Evolutionary conservation across 2,329 filamentous ascomycete genomes (phyloP), one percentile per base, ranked within the genome.

Genomic region (Cladosporium sp.): DNA sequence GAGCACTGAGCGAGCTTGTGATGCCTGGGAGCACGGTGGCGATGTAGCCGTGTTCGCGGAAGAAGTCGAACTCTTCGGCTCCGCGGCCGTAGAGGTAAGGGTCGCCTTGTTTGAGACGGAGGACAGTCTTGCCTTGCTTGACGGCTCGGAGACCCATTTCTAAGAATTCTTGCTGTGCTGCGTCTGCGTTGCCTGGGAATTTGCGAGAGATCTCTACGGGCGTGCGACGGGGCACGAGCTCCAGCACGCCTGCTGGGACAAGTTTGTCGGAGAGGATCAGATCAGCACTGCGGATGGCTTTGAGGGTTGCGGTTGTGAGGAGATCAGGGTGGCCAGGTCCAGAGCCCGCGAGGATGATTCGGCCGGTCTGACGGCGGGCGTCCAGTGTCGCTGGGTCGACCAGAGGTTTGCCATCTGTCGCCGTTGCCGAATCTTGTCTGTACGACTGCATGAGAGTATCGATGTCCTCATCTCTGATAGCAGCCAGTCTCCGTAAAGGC

Each of bases 1-100:
- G 91, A 9, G 91, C 94, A 57, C 84, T 88, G 36, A 99, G 77
- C 1, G 93, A 91, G 66, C 88, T 92, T 0, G 94, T 97, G 42
- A 99, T 88, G 1, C 94, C 94, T 0, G 94, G 94, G 2, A 99
- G 78, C 0, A 99, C 92, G 0, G 83, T 76, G 15, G 71, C 66
- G 4, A 80, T 81, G 58, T 87, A 86, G 1, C 91, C 91, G 48
- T 88, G 81, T 3, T 77, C 76, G 2, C 85, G 79, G 79, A 99
- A 97, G 71, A 89, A 96, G 28, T 85, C 83, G 37, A 91, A 90
- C 72, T 99, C 94, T 72, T 99, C 94, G 34, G 91, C 94, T 57
- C 94, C 94, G 37, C 94, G 86, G 37, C 94, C 94, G 73, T 97
- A 99, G 37, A 99, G 84, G 74, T 96, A 99, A 0, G 94, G 94